These are phyloP conservation scores for Aleurites moluccanus DNA, from an alignment of 441 rosid genomes.

Conservation along the genomic window DNA sequence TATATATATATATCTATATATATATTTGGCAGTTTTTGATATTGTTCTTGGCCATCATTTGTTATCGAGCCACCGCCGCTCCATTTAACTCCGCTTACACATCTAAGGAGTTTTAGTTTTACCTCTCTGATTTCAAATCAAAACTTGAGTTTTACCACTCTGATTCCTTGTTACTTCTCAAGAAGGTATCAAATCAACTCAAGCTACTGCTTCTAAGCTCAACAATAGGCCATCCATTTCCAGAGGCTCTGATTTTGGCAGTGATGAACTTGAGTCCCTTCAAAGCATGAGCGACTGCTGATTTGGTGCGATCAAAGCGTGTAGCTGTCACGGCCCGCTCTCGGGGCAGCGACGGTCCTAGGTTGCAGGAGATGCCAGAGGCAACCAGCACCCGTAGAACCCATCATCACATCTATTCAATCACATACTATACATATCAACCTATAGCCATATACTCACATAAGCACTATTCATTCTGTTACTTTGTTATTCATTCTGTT, in stretches of 20 bases:
- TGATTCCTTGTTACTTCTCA: slow-evolving; percentile 48
- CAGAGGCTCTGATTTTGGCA: slow-evolving; percentile 44
- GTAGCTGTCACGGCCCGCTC: too few species aligned
- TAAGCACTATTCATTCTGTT: too few species aligned
- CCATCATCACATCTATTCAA: too few species aligned
- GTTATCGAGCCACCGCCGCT: slow-evolving; percentile 78
- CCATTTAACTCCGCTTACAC: slow-evolving; percentile 86
- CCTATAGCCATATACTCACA: too few species aligned
- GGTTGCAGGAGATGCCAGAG: too few species aligned
- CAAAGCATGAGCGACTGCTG: slow-evolving; percentile 70
- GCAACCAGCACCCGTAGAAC: too few species aligned
- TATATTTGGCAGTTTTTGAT: slow-evolving; percentile 66
- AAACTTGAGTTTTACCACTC: too few species aligned
- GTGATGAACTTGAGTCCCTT: slow-evolving; percentile 80
- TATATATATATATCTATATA: too few species aligned
- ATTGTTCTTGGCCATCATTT: slow-evolving; percentile 74
- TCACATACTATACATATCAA: too few species aligned
- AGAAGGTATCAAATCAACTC: slow-evolving; percentile 64
- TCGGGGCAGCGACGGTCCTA: too few species aligned
- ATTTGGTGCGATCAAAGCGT: slow-evolving; percentile 62
- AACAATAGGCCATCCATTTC: slow-evolving; percentile 60
- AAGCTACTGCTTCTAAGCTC: slow-evolving; percentile 69
- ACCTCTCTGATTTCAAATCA: slow-evolving; percentile 82
- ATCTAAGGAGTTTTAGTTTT: slow-evolving; percentile 79
- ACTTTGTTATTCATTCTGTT: too few species aligned